A percentile compares a stretch with the other conserved stretches of the same genome.
Conservation (phyloP, 331 rosid genomes). For the Malus hybrid region DNA sequence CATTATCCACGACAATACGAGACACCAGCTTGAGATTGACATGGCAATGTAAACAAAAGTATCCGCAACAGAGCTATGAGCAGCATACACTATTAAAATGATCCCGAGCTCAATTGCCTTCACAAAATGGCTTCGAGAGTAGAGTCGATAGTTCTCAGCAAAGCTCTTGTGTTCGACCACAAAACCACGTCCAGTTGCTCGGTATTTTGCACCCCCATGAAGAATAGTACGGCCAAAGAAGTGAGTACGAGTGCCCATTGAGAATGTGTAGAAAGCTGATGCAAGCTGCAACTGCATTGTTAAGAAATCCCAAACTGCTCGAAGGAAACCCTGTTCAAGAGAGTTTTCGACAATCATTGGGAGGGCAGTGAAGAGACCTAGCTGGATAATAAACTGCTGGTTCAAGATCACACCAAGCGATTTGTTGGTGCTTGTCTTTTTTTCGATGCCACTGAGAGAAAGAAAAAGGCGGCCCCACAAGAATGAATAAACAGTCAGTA, state of each 20-base stretch:
- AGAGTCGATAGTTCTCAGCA: slow-evolving; percentile 83
- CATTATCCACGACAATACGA: slow-evolving; percentile 90
- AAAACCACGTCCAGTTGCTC: slow-evolving; percentile 98
- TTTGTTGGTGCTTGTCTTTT: slow-evolving; percentile 38
- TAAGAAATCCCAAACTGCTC: slow-evolving; percentile 76
- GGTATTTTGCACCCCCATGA: slow-evolving; percentile 95
- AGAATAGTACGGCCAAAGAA: slow-evolving; percentile 90
- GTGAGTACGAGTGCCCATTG: slow-evolving; percentile 80
- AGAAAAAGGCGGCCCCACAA: slow-evolving; percentile 96
- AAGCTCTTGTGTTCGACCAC: slow-evolving; percentile 89
- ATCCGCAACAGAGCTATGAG: slow-evolving; percentile 37
- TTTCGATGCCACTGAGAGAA: slow-evolving; percentile 83
- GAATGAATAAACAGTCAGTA: slow-evolving; percentile 67
- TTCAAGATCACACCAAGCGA: slow-evolving; percentile 73
- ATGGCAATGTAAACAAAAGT: slow-evolving; percentile 66
- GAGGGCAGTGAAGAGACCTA: slow-evolving; percentile 85
- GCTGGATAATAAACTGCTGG: slow-evolving; percentile 88
- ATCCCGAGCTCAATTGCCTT: slow-evolving; percentile 87
- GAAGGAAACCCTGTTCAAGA: slow-evolving; percentile 90
- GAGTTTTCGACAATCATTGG: slow-evolving; percentile 88
- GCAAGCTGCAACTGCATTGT: slow-evolving; percentile 92
- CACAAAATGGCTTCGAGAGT: slow-evolving; percentile 89
- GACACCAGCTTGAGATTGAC: slow-evolving; percentile 80
- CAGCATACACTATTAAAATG: slow-evolving; percentile 69
- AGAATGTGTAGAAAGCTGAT: slow-evolving; percentile 70